Base-by-base conservation (phyloP, 2,329 filamentous ascomycete species). In the Pseudogymnoascus sp. region DNA sequence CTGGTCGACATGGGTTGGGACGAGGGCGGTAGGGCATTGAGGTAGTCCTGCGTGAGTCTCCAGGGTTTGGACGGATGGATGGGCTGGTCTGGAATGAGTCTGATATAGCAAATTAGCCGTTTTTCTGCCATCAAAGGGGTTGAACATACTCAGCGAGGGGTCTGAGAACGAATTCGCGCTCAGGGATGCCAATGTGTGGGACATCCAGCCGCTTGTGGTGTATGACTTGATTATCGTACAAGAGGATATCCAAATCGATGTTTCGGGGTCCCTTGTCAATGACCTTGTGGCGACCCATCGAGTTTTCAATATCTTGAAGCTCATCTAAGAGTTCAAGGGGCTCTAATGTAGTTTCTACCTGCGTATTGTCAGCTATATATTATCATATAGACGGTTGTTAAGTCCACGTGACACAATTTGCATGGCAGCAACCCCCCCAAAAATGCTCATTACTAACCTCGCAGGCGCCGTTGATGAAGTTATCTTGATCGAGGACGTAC, bases 201-300 rank as follows among this genome's bases (percentile, higher is more conserved):
- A 99, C 81, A 26, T 82, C 88, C n/a, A 99, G 84, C 19, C 91
- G 85, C 43, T 89, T 84, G 67, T 90, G 82, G 41, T 85, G 76
- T 61, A 96, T 77, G 2, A 76, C 78, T 65, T 88, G 77, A 62
- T 89, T 78, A 60, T 87, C 88, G 72, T 96, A 97, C 1, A 97
- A 80, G 16, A 98, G 78, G 56, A 99, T 92, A 72, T 99, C 95
- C 12, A 99, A 80, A 72, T 99, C 95, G 66, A 99, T 96, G 72
- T 92, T 96, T 28, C 95, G 84, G 1, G 95, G 95, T 0, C 95
- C 95, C 73, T 99, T 99, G 71, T 97, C 91, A 43, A 98, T 85
- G 46, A 91, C 70, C 75, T 97, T 97, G 66, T 86, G 84, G 63
- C 95, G 84, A 0, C 93, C 93, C 72, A 97, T 84, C 0, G 79